Base-by-base conservation (phyloP, 768 basidiomycete species). In the Suillus decipiens region DNA sequence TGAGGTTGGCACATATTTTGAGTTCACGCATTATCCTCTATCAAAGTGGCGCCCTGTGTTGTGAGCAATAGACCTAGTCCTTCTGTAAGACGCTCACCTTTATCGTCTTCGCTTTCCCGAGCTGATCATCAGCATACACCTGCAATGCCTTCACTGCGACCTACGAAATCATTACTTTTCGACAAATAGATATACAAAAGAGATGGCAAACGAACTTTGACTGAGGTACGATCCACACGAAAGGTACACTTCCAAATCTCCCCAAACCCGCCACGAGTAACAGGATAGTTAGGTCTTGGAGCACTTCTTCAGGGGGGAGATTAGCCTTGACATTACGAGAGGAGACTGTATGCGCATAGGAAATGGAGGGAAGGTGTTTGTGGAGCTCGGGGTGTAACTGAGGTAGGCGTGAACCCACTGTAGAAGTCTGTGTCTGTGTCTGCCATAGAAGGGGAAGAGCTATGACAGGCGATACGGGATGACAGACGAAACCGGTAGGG, bases 101-200 rank as follows among this genome's bases (percentile, higher is more conserved):
- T 12, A n/a, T 57, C n/a, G 66, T 14, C 34, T 36, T 36, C 34
- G 34, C 34, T 36, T 7, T 9, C 34, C 34, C 34, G 1, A 36
- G 34, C 10, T 37, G 65, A 17, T 70, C 61, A 17, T 54, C 61
- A 37, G 41, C 33, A 57, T 73, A 71, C 39, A 34, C 63, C 48
- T 66, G 67, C 2, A 72, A 72, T 5, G 63, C 71, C 53, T 72
- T 72, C 48, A 72, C 63, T 0, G 71, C 68, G 14, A 72, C 72
- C 70, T 68, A 34, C 14, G 5, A 5, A 17, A 41, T 41, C 7
- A 5, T 41, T 14, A 17, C 17, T 17, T 41, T 41, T 41, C 5
- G 28, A 28, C 28, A 36, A 10, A 36, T 10, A 5, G 47, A 24
- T 14, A 12, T 1, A 14, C 47, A 24, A 6, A 28, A 15, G 28